phyloP scores from a whole-genome alignment of 2,329 filamentous ascomycete genomes.

The Ceratocystiopsis sp. region DNA sequence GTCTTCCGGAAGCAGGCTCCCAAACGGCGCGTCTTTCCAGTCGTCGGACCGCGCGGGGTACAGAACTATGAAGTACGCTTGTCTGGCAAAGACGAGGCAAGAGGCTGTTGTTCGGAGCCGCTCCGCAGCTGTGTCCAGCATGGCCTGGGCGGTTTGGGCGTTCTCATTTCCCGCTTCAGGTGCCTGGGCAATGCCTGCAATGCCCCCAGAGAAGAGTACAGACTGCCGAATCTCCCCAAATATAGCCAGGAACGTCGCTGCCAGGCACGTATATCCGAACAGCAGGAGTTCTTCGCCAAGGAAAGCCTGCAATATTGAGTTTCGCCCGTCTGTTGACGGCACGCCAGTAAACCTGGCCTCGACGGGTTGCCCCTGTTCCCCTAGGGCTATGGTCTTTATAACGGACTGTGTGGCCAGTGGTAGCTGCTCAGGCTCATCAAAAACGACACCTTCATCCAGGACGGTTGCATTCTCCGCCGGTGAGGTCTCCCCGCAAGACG shows the following conservation, averaged over 20 bases:
- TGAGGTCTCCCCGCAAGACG: too few relatives aligned
- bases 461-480: too few relatives aligned
- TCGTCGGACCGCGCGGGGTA: constrained; percentile 20
- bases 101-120: constrained; percentile 19
- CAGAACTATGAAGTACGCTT: constrained; percentile 21
- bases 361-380: constrained; percentile 2
- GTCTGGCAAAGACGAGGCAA: constrained; percentile 18
- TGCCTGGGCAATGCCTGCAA: constrained; percentile 9
- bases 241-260: constrained; percentile 11
- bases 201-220: constrained; percentile 12
- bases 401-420: too few relatives aligned
- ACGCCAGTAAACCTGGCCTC: constrained; percentile 7
- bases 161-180: not conserved
- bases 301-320: too few relatives aligned
- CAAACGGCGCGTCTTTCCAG: constrained; percentile 13
- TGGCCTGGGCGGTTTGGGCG: not conserved
- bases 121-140: constrained; percentile 15
- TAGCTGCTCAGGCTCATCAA: too few relatives aligned
- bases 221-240: constrained; percentile 5
- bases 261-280: constrained; percentile 15
- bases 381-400: not conserved
- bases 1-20: too few relatives aligned
- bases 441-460: too few relatives aligned
- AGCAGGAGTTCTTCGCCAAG: constrained; percentile 12
- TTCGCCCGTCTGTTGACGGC: too few relatives aligned